These are phyloP conservation scores for Yamadazyma takamatsuzukensis DNA, from an alignment of 805 yeast genomes.

Conservation along the genomic window DNA sequence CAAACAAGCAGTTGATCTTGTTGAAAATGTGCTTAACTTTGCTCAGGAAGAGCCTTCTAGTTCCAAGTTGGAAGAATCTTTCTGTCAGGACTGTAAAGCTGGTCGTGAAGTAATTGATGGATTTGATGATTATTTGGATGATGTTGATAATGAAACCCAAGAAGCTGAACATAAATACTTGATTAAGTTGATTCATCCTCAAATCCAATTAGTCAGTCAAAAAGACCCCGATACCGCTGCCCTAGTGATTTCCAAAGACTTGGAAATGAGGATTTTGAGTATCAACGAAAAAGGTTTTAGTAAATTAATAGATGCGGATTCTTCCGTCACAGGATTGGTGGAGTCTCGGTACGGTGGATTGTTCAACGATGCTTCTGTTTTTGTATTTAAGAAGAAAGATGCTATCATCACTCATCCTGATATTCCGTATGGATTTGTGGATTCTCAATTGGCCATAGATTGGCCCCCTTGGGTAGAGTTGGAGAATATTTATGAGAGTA, in stretches of 20 bases:
- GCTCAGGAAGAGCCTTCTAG: constrained; percentile 12
- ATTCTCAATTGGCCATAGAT: constrained; percentile 51
- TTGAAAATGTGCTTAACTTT: constrained; percentile 36
- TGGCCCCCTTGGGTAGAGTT: constrained; percentile 93
- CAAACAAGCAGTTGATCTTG: constrained; percentile 46
- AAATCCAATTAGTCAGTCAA: constrained; percentile 61
- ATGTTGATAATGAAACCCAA: constrained; percentile 31
- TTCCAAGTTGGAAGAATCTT: constrained; percentile 16
- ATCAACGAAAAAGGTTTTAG: constrained; percentile 41
- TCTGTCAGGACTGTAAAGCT: constrained; percentile 14
- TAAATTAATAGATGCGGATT: constrained; percentile 28
- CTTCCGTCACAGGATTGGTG: constrained; percentile 36
- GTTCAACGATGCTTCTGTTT: constrained; percentile 53
- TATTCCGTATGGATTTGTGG: constrained; percentile 41
- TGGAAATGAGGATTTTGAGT: constrained; percentile 50
- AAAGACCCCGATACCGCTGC: constrained; percentile 46
- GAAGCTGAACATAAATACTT: constrained; percentile 55
- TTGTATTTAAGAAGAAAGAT: constrained; percentile 42
- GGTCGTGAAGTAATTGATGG: constrained; percentile 37
- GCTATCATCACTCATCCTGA: constrained; percentile 28
- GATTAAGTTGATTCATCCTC: constrained; percentile 73
- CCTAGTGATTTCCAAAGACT: constrained; percentile 53
- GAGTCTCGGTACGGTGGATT: constrained; percentile 58
- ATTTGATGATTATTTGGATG: constrained; percentile 52
- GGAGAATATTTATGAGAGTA: constrained; percentile 58